phyloP scores from a whole-genome alignment of 306 rosid species.

The Fragaria iinumae region DNA sequence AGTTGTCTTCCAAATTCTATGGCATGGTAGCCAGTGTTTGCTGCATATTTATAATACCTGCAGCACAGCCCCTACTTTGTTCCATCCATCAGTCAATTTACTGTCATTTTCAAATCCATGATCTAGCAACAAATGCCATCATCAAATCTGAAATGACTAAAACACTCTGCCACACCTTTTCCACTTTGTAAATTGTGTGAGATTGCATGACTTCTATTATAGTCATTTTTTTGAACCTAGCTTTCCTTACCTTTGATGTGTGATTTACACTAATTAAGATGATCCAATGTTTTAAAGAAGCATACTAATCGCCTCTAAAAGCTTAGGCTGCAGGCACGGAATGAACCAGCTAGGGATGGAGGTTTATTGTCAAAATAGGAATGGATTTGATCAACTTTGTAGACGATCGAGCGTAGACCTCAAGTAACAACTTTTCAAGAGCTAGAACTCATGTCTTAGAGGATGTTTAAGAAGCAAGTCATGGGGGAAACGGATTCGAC shows the following conservation, averaged over 20 bases:
- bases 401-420: too few relatives aligned
- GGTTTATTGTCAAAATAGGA: too few relatives aligned
- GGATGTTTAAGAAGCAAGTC: too few relatives aligned
- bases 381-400: too few relatives aligned
- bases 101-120: conserved; percentile 58
- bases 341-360: too few relatives aligned
- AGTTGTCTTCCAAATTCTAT: conserved; percentile 39
- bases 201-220: conserved; percentile 1
- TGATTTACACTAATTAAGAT: background rate
- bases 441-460: too few relatives aligned
- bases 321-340: background rate
- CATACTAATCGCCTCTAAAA: background rate
- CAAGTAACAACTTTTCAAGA: too few relatives aligned
- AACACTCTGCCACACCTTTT: conserved; percentile 9
- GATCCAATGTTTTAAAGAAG: background rate
- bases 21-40: conserved; percentile 37
- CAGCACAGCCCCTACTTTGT: conserved; percentile 34
- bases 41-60: conserved; percentile 54
- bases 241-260: conserved; percentile 1
- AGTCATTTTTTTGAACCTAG: background rate
- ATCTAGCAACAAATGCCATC: conserved; percentile 13
- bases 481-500: too few relatives aligned
- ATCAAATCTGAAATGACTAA: conserved; percentile 16
- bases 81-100: conserved; percentile 33
- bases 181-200: background rate